Base-by-base conservation (phyloP, 2,329 filamentous ascomycete species). In the Neoascochyta sp. region DNA sequence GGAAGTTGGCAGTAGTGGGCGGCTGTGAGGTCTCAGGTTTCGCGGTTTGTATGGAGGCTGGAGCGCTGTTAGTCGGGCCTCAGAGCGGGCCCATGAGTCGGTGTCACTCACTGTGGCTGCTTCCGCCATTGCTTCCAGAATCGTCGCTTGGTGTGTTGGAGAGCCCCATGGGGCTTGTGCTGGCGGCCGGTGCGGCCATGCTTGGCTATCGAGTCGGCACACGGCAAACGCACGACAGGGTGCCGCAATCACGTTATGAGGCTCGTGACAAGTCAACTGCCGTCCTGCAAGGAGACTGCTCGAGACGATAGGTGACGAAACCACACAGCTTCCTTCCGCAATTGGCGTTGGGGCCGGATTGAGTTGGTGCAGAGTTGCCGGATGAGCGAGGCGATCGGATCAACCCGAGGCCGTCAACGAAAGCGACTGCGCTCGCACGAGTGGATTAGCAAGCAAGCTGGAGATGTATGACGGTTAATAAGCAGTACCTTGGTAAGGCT, bases 1-100 rank as follows among this genome's bases (percentile, higher is more conserved):
- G 86, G 45, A 86, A 84, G 25, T 67, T 62, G 12, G 52, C 33
- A 28, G 47, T 34, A 9, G 44, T 38, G 40, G 38, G 41, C 14
- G 16, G 24, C 17, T 53, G 56, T 13, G 57, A 36, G 15, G 41
- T 34, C 18, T 57, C 57, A 13, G 53, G 42, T 41, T 61, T 60
- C 18, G 45, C 51, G 16, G 57, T 56, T 25, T 57, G 53, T 15
- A 45, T 45, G 17, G 59, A 58, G 13, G 53, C 57, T 61, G 34
- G 30, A 34, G 27, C n/a, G n/a, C n/a, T n/a, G 40, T 60, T 42
- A 58, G 54, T 42, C 28, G 12, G 15, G 22, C 22, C 10, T 16
- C 18, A 13, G 16, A 32, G 26, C 19, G 21, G 27, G 12, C 15
- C 20, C 26, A 11, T 27, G 17, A 26, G 14, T 19, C 17, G 2